These are phyloP conservation scores for Brassica napus DNA, from an alignment of 345 rosid genomes.

Conservation along the genomic window DNA sequence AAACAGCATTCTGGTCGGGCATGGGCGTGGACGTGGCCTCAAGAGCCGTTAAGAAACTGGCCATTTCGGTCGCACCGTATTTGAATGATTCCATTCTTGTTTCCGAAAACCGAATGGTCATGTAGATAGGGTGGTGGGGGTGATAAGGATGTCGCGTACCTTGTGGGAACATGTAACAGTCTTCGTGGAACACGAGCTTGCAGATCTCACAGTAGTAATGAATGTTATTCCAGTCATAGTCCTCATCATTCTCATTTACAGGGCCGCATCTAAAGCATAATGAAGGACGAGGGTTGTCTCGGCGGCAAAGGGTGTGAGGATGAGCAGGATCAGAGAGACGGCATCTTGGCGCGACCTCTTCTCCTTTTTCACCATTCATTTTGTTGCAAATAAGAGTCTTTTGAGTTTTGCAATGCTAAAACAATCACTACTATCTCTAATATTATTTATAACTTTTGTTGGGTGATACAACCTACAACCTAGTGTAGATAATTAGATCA, in stretches of 20 bases:
- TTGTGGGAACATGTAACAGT: not conserved
- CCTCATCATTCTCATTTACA: not conserved
- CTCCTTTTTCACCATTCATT: not conserved
- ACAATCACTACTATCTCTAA: no score
- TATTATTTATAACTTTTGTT: no score
- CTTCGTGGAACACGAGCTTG: not conserved
- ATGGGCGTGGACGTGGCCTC: not conserved
- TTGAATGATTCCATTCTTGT: not conserved
- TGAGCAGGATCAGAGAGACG: not conserved
- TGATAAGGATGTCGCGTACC: not conserved
- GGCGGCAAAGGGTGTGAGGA: not conserved
- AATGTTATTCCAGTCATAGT: not conserved
- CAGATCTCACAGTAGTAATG: not conserved
- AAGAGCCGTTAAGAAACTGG: not conserved
- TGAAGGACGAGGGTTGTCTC: not conserved
- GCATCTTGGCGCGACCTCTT: not conserved
- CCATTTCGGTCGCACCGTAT: not conserved
- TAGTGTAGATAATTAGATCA: no score
- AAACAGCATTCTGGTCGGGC: not conserved
- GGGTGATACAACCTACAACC: no score
- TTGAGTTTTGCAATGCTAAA: not conserved
- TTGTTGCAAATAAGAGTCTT: not conserved
- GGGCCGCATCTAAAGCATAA: not conserved
- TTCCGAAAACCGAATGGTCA: not conserved
- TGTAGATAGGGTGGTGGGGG: not conserved